Conservation (phyloP, 257 asterid species). For the Penstemon eatonii region DNA sequence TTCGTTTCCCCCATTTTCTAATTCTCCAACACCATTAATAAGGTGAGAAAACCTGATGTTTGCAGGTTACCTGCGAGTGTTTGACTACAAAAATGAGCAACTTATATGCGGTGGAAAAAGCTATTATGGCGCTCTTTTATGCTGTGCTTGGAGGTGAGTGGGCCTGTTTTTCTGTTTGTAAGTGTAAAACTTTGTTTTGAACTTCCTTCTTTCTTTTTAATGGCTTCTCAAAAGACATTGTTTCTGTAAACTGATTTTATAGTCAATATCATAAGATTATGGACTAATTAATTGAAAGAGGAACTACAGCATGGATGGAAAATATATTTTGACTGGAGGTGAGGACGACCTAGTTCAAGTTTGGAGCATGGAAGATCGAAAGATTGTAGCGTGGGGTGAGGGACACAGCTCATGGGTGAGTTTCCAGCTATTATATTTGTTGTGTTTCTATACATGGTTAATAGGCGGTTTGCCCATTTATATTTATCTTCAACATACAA, state of each 20-base stretch:
- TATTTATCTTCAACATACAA: not conserved
- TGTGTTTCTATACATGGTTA: not conserved
- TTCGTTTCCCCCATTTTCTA: not conserved
- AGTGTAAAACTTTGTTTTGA: not conserved
- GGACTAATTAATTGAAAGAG: slow-evolving; percentile 39
- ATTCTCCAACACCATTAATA: slow-evolving; percentile 20
- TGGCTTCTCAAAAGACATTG: not conserved
- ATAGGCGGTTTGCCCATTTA: too few species aligned
- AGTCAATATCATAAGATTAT: slow-evolving; percentile 33
- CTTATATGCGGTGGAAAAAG: slow-evolving; percentile 94
- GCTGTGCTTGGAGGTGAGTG: slow-evolving; percentile 97
- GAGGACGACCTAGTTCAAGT: slow-evolving; percentile 99
- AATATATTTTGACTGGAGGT: slow-evolving; percentile 96
- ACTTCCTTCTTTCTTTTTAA: slow-evolving; percentile 1
- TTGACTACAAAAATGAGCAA: slow-evolving; percentile 87
- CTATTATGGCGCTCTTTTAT: slow-evolving; percentile 92
- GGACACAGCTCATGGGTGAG: slow-evolving; percentile 99
- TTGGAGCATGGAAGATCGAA: slow-evolving; percentile 98
- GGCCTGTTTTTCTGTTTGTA: not conserved
- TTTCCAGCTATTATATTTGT: slow-evolving; percentile 16
- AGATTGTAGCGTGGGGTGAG: slow-evolving; percentile 99
- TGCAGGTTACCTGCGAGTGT: slow-evolving; percentile 89
- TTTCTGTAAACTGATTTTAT: slow-evolving; percentile 20
- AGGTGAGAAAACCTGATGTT: slow-evolving; percentile 28
- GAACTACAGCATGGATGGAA: slow-evolving; percentile 89